phyloP scores from a whole-genome alignment of 441 rosid species.

The Euphorbia schlechtendalii region DNA sequence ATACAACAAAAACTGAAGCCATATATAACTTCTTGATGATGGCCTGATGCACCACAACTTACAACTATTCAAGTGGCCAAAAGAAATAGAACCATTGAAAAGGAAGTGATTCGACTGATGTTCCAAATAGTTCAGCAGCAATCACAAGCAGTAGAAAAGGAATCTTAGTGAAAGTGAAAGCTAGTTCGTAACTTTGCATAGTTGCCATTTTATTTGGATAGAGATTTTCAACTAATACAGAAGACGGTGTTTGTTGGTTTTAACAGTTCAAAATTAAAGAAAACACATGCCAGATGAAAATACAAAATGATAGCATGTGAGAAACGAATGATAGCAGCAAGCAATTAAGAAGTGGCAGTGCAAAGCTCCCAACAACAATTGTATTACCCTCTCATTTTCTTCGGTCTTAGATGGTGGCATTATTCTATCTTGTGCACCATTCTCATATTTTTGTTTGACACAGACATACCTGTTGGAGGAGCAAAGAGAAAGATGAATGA shows the following conservation, averaged over 20 bases:
- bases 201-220: not conserved
- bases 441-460: conserved; percentile 43
- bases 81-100: not conserved
- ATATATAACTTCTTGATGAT: not conserved
- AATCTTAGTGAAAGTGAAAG: not conserved
- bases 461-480: conserved; percentile 42
- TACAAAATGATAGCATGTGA: not conserved
- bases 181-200: not conserved
- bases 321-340: not conserved
- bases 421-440: conserved; percentile 49
- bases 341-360: not conserved
- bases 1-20: not conserved
- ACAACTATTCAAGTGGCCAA: not conserved
- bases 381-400: conserved; percentile 71
- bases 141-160: not conserved
- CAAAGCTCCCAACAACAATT: conserved; percentile 7
- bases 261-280: not conserved
- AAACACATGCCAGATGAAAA: not conserved
- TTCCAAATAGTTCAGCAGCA: not conserved
- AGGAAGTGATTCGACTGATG: not conserved
- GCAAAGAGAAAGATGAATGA: conserved; percentile 15
- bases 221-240: not conserved
- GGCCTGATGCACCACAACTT: not conserved
- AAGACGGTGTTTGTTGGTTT: not conserved
- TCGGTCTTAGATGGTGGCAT: conserved; percentile 58